These are phyloP conservation scores for Cucumis hystrix DNA, from an alignment of 306 rosid genomes.

Conservation along the genomic window DNA sequence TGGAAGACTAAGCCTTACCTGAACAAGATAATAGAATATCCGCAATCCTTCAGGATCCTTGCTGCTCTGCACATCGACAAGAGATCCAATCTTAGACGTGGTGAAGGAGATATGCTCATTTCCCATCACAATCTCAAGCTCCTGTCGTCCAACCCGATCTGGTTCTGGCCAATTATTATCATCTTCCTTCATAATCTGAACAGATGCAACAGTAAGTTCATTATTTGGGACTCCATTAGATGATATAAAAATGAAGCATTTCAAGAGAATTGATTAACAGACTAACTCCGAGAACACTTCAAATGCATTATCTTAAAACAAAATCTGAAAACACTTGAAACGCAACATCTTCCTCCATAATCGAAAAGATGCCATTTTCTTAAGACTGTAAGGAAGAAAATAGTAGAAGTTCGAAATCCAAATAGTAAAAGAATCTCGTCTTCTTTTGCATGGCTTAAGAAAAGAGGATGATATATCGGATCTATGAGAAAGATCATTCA, in stretches of 20 bases:
- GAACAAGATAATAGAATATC: conserved; percentile 92
- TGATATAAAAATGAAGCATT: not conserved
- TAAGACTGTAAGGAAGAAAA: not conserved
- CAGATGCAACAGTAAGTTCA: not conserved
- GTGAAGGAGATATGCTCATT: conserved; percentile 96
- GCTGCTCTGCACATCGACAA: conserved; percentile 92
- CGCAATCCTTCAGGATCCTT: conserved; percentile 99
- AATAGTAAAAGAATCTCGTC: not conserved
- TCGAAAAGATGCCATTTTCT: not conserved
- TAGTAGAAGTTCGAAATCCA: not conserved
- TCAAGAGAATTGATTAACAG: not conserved
- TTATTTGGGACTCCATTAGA: not conserved
- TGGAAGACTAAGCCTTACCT: conserved; percentile 33
- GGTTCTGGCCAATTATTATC: conserved; percentile 99
- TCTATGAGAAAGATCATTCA: not conserved
- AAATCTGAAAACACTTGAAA: not conserved
- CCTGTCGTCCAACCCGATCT: conserved; percentile 88
- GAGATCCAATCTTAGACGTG: conserved; percentile 92
- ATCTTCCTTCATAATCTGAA: conserved; percentile 89
- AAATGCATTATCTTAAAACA: no score
- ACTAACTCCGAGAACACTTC: not conserved
- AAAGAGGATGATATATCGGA: not conserved
- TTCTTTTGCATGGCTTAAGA: not conserved
- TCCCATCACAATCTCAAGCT: conserved; percentile 97
- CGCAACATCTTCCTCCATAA: not conserved